Evolutionary conservation across 805 yeast species (phyloP), one percentile per base, ranked within the genome.

Genomic region (Starmera pachycereana): DNA sequence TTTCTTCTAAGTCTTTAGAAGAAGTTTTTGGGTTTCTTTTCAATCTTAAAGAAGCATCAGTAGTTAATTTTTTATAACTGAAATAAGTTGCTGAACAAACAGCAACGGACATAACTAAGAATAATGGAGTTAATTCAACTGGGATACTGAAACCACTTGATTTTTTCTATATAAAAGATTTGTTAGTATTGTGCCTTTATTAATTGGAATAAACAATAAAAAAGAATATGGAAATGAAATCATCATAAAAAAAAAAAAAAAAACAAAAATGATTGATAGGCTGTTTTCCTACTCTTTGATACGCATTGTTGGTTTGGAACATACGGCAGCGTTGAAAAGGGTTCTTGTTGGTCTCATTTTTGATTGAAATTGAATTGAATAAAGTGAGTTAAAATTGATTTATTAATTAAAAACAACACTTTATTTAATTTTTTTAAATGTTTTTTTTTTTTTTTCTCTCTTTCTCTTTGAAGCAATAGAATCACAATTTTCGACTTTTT

Each of bases 51-150:
- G 73, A 58, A 28, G 52, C 60, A 51, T 75, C 81, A 40, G 66
- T 60, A 30, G 64, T 58, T 34, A 75, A 50, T 57, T 74, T 74
- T 61, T 66, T 75, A 57, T 67, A 65, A 12, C 73, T 53, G 63
- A 75, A 75, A 62, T 58, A 75, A 44, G 65, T 49, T 40, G 76
- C 79, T 31, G 71, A 66, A 33, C 71, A 45, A 41, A 61, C 52
- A 32, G 78, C 81, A 43, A 72, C 69, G 54, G 73, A 71, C 65
- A 74, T 68, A 32, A 78, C 78, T 30, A 71, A 61, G 51, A 72
- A 72, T 47, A 75, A 63, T 54, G 81, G 81, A 43, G 76, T 71
- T 52, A 75, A 58, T 61, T 75, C 81, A 40, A 74, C 69, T 52
- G 80, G 80, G 40, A 74, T 49, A 34, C 53, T 52, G 34, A 52